These are phyloP conservation scores for Candida corydali DNA, from an alignment of 805 yeast genomes.

Conservation along the genomic window DNA sequence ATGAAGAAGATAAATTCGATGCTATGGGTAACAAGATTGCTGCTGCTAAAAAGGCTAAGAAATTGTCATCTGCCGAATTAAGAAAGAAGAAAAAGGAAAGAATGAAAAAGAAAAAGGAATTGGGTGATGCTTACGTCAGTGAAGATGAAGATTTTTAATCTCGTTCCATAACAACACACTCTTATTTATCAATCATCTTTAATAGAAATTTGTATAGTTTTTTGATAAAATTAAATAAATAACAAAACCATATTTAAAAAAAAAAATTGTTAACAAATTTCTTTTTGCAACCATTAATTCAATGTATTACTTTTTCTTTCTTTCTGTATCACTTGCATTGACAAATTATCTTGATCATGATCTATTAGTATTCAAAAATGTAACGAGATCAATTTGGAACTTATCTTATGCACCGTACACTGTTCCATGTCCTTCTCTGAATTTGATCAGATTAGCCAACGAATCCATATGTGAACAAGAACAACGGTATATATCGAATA, in stretches of 20 bases:
- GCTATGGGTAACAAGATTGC: conserved; percentile 99
- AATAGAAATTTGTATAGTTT: conserved; percentile 7
- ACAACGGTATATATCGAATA: conserved; percentile 21
- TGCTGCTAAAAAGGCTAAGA: conserved; percentile 91
- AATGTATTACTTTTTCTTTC: too few species aligned
- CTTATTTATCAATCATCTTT: neutral
- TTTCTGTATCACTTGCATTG: too few species aligned
- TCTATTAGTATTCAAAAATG: neutral
- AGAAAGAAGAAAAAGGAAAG: conserved; percentile 99
- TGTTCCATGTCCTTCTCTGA: conserved; percentile 19
- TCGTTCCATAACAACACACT: neutral
- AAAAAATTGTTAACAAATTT: neutral
- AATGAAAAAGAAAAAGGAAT: conserved; percentile 99
- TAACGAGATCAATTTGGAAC: conserved; percentile 9
- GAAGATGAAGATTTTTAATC: conserved; percentile 51
- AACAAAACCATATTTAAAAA: conserved; percentile 5
- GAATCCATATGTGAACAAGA: conserved; percentile 21
- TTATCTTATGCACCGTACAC: conserved; percentile 24
- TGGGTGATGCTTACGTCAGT: conserved; percentile 98
- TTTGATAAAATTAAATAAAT: conserved; percentile 7
- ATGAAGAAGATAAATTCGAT: conserved; percentile 97
- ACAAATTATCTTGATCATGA: neutral
- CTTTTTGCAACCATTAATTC: conserved; percentile 1
- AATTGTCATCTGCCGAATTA: conserved; percentile 97
- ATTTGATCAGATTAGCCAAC: conserved; percentile 17